Base-by-base conservation (phyloP, 2,329 filamentous ascomycete species). In the Aureobasidium uvarum region DNA sequence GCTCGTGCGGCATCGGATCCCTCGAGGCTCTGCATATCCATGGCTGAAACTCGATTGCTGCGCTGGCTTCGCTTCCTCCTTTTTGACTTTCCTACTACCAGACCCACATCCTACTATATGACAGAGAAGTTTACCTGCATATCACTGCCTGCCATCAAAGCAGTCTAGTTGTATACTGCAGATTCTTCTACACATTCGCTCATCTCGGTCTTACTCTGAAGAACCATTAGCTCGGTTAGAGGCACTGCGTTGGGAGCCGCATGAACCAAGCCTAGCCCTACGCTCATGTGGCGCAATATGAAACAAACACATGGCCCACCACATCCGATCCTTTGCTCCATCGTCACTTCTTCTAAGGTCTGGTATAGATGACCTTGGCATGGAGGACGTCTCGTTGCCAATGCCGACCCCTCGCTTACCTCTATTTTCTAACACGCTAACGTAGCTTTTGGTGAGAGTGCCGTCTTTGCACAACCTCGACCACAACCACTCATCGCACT, bases 241-340 rank as follows among this genome's bases (percentile, higher is more conserved):
- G 13, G 41, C 39, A 10, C 55, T 45, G 20, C 3, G 18, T 31
- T 28, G 23, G n/a, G 39, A 60, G 56, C 56, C 56, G 41, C 56
- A 60, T 38, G 41, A 16, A 60, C 56, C 56, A 45, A 45, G 14
- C 4, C 23, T 39, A 58, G 55, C 55, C 55, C 55, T 58, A 45
- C 41, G 38, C 55, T 58, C 43, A 25, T 25, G 58, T 62, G 58
- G 58, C 58, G 58, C 58, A 62, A 62, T 51, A 16, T 62, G 58
- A 62, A 62, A 62, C 58, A 62, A 28, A 38, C 45, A 50, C 41
- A 31, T 62, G 58, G 58, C 58, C 58, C 58, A 62, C 58, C 16
- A 41, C 55, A 7, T n/a, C 18, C 7, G 45, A 39, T 25, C 39
- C 41, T 58, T 31, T n/a, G 14, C 41, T 60, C 41, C 58, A 51